phyloP scores from a whole-genome alignment of 345 rosid genomes.

The Eutrema heterophyllum region DNA sequence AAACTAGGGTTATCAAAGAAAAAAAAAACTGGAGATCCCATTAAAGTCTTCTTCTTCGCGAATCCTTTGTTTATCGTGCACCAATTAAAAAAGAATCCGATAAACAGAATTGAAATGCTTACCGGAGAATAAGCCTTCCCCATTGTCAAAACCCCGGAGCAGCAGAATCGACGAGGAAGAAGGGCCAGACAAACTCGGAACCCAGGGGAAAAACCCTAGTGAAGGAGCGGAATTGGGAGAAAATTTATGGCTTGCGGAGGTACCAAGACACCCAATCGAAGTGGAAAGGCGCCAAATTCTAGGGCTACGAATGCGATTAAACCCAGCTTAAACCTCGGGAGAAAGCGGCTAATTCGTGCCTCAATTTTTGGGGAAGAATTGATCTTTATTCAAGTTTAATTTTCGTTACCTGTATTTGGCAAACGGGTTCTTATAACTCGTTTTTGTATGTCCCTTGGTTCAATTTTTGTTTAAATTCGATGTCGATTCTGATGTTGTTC shows the following conservation, averaged over 20 bases:
- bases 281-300: slow-evolving; percentile 20
- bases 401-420: not conserved
- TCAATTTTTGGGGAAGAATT: not conserved
- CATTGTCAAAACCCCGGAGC: not conserved
- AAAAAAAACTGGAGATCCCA: no score
- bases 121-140: slow-evolving; percentile 31
- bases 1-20: no score
- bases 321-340: slow-evolving; percentile 35
- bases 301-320: not conserved
- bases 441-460: not conserved
- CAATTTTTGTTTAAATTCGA: not conserved
- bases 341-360: no score
- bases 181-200: not conserved
- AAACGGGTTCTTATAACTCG: not conserved
- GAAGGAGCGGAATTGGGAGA: slow-evolving; percentile 1
- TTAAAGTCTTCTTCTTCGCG: no score
- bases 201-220: slow-evolving; percentile 1
- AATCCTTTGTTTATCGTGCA: no score
- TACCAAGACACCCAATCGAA: slow-evolving; percentile 6
- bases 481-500: not conserved
- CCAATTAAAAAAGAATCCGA: slow-evolving; percentile 9
- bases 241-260: not conserved
- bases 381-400: not conserved
- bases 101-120: not conserved
- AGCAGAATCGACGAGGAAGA: not conserved